Evolutionary conservation across 345 rosid genomes (phyloP), one percentile per base, ranked within the genome.

Genomic region (Jatropha curcas): DNA sequence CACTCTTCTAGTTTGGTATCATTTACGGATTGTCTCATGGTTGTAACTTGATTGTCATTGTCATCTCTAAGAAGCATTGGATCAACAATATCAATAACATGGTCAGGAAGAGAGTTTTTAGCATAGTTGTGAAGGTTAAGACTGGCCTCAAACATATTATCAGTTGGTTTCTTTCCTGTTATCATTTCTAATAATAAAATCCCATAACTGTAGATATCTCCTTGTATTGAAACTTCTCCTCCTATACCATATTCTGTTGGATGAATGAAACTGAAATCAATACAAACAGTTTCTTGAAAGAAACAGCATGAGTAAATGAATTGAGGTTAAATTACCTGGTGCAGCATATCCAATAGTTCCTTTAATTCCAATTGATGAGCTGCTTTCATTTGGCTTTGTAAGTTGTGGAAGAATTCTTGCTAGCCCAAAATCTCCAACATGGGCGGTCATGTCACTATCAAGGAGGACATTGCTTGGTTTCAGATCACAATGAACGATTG

Each of bases 291-390:
- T 19, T 52, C 12, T n/a, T n/a, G n/a, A n/a, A n/a, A n/a, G n/a
- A n/a, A 4, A 16, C 20, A 17, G 20, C 4, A 20, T 17, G 12
- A 52, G 24, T 52, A 24, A 17, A 7, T 19, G 7, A 37, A 82
- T 65, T 71, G 71, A 71, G 79, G 64, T 75, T 67, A 19, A 2
- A 2, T 17, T 3, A 85, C 86, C 91, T 65, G 91, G 88, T 50
- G 90, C 80, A 2, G 82, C 74, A 68, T 81, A 87, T 13, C 88
- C 86, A 24, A 84, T 65, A 41, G 88, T 76, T 43, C 90, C 90
- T 74, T 64, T 81, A 7, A 83, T 67, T 35, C 84, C 74, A 0
- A 68, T 69, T n/a, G n/a, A n/a, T 16, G 88, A 87, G 65, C 81
- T 84, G 60, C 68, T 68, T 39, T 77, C 72, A 60, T 68, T 70